A percentile compares a stretch with the other conserved stretches of the same genome.
Evolutionary conservation across 2,329 filamentous ascomycete genomes (phyloP).

Genomic region (Aspergillus pseudoviridinutans): DNA sequence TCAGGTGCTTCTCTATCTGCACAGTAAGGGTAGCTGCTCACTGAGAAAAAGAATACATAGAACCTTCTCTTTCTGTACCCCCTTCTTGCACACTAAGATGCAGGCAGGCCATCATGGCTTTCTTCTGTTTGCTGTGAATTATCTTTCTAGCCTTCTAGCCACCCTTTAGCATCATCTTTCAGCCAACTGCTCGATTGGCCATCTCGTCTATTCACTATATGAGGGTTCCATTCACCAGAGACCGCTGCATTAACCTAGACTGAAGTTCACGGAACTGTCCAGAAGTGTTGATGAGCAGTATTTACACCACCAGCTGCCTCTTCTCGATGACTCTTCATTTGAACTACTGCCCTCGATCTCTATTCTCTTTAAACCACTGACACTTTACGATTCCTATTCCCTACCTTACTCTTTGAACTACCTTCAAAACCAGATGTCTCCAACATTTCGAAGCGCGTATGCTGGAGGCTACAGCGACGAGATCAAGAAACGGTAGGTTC

Average conservation of each 20-base stretch:
- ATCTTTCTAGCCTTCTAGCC: background rate
- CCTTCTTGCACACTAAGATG: background rate
- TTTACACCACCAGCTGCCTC: background rate
- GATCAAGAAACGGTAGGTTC: slow-evolving; percentile 20
- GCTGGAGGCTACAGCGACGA: slow-evolving; percentile 22
- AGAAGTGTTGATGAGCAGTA: background rate
- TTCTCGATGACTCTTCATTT: background rate
- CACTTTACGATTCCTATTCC: background rate
- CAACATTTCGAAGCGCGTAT: slow-evolving; percentile 16
- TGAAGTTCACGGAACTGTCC: background rate
- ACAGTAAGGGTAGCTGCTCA: background rate
- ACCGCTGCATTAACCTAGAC: background rate
- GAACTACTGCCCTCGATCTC: background rate
- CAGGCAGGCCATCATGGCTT: background rate
- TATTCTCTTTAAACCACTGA: background rate
- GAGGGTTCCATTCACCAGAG: background rate
- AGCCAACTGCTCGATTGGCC: background rate
- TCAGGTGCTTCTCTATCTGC: background rate
- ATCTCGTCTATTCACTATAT: background rate
- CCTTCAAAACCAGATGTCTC: slow-evolving; percentile 9
- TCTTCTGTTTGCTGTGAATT: background rate
- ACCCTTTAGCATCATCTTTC: background rate
- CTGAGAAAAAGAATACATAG: background rate
- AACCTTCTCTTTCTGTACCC: background rate
- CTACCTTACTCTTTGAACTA: background rate